Percentiles rank a stretch among this genome's conserved stretches.
These are phyloP conservation scores for Zoysia matrella DNA, from an alignment of 202 grass and related monocot genomes.

Conservation along the genomic window DNA sequence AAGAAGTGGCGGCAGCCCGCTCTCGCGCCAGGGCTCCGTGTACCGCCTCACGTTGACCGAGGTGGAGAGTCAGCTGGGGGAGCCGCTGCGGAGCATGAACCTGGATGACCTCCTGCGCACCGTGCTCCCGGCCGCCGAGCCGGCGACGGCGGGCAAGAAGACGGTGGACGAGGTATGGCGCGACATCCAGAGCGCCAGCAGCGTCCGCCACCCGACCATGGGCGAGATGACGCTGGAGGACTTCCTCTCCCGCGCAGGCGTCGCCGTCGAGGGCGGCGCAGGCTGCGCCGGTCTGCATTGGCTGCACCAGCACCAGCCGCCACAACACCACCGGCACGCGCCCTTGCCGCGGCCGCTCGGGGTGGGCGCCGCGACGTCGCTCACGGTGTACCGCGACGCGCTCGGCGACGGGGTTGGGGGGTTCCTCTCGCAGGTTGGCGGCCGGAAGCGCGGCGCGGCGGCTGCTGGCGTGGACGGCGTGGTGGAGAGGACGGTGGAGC, in stretches of 20 bases:
- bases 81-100: constrained; percentile 90
- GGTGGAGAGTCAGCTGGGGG: constrained; percentile 80
- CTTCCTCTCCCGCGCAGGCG: constrained; percentile 78
- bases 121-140: constrained; percentile 40
- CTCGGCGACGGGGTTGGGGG: too few species aligned
- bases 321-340: constrained; percentile 36
- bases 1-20: constrained; percentile 23
- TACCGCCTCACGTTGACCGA: constrained; percentile 85
- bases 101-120: constrained; percentile 81
- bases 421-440: background rate
- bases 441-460: constrained; percentile 60
- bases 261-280: constrained; percentile 24
- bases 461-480: constrained; percentile 30
- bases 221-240: constrained; percentile 96
- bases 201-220: constrained; percentile 47
- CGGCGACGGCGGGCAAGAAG: constrained; percentile 53
- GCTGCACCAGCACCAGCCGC: constrained; percentile 42
- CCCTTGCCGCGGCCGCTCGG: background rate
- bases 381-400: too few species aligned
- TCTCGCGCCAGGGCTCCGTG: constrained; percentile 62
- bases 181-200: constrained; percentile 57
- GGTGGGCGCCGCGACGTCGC: too few species aligned
- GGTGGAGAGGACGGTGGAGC: constrained; percentile 67
- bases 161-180: constrained; percentile 90
- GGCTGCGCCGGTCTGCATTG: constrained; percentile 37